Evolutionary conservation across 768 basidiomycete genomes (phyloP), one percentile per base, ranked within the genome.

Genomic region (Mycena rosella): DNA sequence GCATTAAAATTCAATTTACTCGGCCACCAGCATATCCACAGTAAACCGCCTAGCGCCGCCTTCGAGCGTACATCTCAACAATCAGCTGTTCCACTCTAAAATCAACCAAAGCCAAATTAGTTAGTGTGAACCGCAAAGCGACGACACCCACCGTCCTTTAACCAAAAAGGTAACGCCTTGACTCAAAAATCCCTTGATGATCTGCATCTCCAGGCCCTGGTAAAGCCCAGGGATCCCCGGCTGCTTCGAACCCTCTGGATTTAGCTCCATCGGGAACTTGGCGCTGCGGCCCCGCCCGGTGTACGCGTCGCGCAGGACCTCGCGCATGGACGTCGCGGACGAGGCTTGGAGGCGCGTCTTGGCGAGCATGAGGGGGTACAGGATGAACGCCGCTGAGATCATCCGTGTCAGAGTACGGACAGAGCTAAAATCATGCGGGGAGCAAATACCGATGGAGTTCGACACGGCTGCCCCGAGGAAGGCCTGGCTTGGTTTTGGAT

Each of bases 341-440:
- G 80, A 75, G 18, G 76, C 79, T 64, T 86, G 87, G 7, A 85
- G 78, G 7, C 86, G 83, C 22, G 85, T 87, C 77, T 90, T 90
- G 20, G 88, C 86, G 20, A 90, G 82, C 22, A 89, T 87, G 30
- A 89, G 78, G 0, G 89, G 89, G 72, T 90, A 89, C 10, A 88
- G 76, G 2, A 88, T 60, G 0, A 80, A 73, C 9, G 83, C 78
- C 0, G 87, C 87, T 82, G 58, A 17, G 40, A 32, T 51, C 20
- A 62, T 3, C 0, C 30, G 13, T 11, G 10, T 64, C 14, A 51
- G n/a, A 42, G 15, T 56, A 11, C 24, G 8, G 3, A 0, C 11
- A 40, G 27, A 15, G 4, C 5, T 9, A 26, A 11, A 20, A 48
- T 14, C n/a, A n/a, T n/a, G n/a, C n/a, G n/a, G 47, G 36, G 27